Evolutionary conservation across 2,329 filamentous ascomycete species (phyloP).

Genomic region (Colletotrichum truncatum): DNA sequence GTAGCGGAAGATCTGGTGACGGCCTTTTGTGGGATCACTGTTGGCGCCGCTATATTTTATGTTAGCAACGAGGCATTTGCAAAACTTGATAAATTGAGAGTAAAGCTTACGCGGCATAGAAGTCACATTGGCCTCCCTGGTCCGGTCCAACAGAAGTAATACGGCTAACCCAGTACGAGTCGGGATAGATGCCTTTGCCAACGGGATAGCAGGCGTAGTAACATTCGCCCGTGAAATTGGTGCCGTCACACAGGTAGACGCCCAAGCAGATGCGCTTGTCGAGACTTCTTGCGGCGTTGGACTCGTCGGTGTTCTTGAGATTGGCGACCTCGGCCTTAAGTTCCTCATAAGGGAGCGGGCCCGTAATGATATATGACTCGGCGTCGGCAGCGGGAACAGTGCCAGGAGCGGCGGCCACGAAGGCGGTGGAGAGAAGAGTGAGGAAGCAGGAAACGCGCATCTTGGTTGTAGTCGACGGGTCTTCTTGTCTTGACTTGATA

Average conservation of each 20-base stretch:
- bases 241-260: constrained; percentile 3
- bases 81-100: too few relatives aligned
- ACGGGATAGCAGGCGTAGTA: constrained; percentile 4
- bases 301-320: neutral
- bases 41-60: neutral
- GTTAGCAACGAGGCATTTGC: neutral
- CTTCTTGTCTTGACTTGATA: too few relatives aligned
- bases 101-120: too few relatives aligned
- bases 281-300: neutral
- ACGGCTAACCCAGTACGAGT: constrained; percentile 4
- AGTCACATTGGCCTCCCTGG: neutral
- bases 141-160: neutral
- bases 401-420: neutral
- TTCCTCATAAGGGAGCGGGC: neutral
- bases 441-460: neutral
- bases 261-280: constrained; percentile 3
- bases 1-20: neutral
- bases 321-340: neutral
- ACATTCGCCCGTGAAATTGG: neutral
- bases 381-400: neutral
- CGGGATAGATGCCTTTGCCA: neutral
- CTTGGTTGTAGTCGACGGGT: neutral
- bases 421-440: neutral
- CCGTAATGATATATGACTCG: neutral
- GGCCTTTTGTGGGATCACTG: neutral